phyloP scores from a whole-genome alignment of 257 asterid genomes.

The Ballota nigra region DNA sequence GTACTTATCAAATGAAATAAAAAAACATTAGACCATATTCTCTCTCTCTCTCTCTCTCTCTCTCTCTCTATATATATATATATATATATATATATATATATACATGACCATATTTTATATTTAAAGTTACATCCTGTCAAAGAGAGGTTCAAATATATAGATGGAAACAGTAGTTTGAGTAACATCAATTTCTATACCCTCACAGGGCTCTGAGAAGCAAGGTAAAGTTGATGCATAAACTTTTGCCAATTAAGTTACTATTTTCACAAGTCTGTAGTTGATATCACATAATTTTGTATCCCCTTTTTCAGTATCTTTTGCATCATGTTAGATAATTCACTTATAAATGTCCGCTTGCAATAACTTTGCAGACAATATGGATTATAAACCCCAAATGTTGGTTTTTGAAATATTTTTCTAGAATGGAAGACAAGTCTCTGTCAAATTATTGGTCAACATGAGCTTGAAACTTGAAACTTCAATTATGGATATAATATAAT shows the following conservation, averaged over 20 bases:
- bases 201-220: no score
- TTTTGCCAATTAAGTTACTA: neutral
- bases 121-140: neutral
- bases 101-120: neutral
- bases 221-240: no score
- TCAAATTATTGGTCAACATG: slow-evolving; percentile 11
- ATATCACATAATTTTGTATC: neutral
- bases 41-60: no score
- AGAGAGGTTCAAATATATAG: slow-evolving; percentile 2
- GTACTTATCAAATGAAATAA: slow-evolving; percentile 1
- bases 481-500: no score
- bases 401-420: neutral
- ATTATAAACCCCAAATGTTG: slow-evolving; percentile 17
- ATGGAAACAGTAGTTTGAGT: neutral
- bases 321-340: slow-evolving; percentile 8
- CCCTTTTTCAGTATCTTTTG: neutral
- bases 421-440: neutral
- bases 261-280: neutral
- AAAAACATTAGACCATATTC: neutral
- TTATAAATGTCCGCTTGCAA: slow-evolving; percentile 4
- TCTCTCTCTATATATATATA: neutral
- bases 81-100: neutral
- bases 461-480: no score
- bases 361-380: neutral
- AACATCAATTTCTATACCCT: neutral